Evolutionary conservation across 2,329 filamentous ascomycete species (phyloP).

Genomic region (Ophiostoma ulmi): DNA sequence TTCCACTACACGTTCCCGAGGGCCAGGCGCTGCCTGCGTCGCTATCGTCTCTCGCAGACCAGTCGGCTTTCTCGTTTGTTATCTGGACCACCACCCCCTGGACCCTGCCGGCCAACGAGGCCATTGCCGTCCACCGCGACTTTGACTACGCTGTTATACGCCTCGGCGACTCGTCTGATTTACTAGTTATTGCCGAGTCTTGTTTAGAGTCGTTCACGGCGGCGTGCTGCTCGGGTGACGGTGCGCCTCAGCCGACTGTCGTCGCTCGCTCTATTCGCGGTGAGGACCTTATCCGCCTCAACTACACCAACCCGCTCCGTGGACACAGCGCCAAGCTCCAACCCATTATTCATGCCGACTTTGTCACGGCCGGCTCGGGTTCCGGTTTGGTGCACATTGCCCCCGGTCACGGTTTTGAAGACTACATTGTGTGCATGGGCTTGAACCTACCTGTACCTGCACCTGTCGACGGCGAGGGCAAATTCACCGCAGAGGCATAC

Average conservation of each 20-base stretch:
- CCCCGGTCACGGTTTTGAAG: constrained; percentile 93
- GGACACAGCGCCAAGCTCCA: constrained; percentile 53
- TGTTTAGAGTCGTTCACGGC: constrained; percentile 57
- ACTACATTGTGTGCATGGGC: constrained; percentile 75
- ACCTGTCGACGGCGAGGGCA: constrained; percentile 75
- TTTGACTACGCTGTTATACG: constrained; percentile 68
- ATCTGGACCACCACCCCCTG: constrained; percentile 99
- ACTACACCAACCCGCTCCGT: constrained; percentile 67
- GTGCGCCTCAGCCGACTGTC: constrained; percentile 54
- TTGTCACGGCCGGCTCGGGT: constrained; percentile 85
- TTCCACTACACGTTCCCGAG: constrained; percentile 50
- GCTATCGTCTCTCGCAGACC: background rate
- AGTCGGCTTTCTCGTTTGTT: constrained; percentile 58
- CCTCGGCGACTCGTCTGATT: constrained; percentile 52
- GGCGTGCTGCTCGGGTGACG: constrained; percentile 41
- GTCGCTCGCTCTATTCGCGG: constrained; percentile 68
- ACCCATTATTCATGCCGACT: constrained; percentile 75
- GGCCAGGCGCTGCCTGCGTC: constrained; percentile 34
- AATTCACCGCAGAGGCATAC: constrained; percentile 74
- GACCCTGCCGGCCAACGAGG: constrained; percentile 90
- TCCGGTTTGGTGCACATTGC: constrained; percentile 93
- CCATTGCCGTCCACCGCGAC: constrained; percentile 73
- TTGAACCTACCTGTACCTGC: constrained; percentile 70
- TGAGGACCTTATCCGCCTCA: constrained; percentile 56
- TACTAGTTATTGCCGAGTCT: constrained; percentile 66